Evolutionary conservation across 805 yeast species (phyloP).

Genomic region (Saturnispora hagleri): DNA sequence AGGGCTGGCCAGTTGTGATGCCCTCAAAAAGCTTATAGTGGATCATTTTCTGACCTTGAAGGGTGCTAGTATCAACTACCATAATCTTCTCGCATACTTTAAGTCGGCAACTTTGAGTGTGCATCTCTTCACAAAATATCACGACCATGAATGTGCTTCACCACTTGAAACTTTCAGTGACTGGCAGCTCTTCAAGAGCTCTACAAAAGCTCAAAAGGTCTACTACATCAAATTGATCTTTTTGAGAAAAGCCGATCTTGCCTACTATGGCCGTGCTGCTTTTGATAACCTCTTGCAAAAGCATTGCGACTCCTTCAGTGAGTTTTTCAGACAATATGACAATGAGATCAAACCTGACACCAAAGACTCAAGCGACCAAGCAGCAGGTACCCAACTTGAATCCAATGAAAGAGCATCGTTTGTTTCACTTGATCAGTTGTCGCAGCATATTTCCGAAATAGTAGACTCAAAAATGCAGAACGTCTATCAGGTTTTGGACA

Average conservation of each 20-base stretch:
- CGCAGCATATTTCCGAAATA: background rate
- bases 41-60: background rate
- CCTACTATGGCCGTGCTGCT: background rate
- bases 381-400: background rate
- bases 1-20: background rate
- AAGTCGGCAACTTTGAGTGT: background rate
- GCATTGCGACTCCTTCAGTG: background rate
- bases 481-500: background rate
- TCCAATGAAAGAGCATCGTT: background rate
- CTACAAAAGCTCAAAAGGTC: background rate
- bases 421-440: background rate
- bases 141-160: background rate
- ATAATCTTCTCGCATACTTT: background rate
- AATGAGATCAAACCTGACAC: background rate
- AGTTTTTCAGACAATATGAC: background rate
- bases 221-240: background rate
- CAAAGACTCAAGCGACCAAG: background rate
- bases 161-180: background rate
- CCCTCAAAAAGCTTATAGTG: background rate
- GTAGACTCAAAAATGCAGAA: background rate
- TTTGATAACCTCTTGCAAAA: background rate
- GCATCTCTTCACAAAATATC: background rate
- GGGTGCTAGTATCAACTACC: background rate
- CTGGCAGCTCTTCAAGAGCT: background rate
- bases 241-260: background rate